Evolutionary conservation across 768 basidiomycete species (phyloP), one percentile per base, ranked within the genome.

Genomic region (Termitomyces titanicus): DNA sequence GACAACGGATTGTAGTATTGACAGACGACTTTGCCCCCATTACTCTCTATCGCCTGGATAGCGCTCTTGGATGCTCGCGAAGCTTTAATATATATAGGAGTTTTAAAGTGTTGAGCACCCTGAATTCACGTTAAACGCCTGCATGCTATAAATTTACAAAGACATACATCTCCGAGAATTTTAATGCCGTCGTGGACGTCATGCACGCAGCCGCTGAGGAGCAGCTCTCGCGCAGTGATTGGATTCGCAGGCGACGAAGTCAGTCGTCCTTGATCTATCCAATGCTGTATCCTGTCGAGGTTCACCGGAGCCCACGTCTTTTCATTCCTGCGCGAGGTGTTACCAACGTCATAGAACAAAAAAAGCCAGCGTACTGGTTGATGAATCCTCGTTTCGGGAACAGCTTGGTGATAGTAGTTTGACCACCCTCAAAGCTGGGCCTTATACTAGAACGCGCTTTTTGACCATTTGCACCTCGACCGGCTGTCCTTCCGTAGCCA

Each of bases 321-420:
- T 47, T 75, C 79, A 58, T 84, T 89, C 53, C 94, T 97, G 62
- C 6, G 27, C 3, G 34, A 50, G 12, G 27, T 39, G 3, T 29
- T 29, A 39, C 33, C 42, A 61, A 17, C 47, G 27, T 33, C 47
- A 29, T 25, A 51, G 18, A 18, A 1, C 20, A 20, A 38, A 55
- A 25, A 27, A 18, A 22, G 13, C 17, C n/a, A 52, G 24, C 91
- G 64, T 63, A 97, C 96, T 84, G 83, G 72, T 97, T 98, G 55
- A 87, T 82, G 70, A 98, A 98, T 44, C 97, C 97, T 45, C 84
- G 81, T 76, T 99, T 99, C 5, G 97, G 97, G 66, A 95, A 90
- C 42, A 86, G 76, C 59, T 92, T 86, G 5, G 90, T 88, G 51
- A 98, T 84, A 13, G 96, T 92, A 5, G 96, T 98, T 70, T 98